phyloP scores from a whole-genome alignment of 139 green algal genomes.

The Chlorella vulgaris region DNA sequence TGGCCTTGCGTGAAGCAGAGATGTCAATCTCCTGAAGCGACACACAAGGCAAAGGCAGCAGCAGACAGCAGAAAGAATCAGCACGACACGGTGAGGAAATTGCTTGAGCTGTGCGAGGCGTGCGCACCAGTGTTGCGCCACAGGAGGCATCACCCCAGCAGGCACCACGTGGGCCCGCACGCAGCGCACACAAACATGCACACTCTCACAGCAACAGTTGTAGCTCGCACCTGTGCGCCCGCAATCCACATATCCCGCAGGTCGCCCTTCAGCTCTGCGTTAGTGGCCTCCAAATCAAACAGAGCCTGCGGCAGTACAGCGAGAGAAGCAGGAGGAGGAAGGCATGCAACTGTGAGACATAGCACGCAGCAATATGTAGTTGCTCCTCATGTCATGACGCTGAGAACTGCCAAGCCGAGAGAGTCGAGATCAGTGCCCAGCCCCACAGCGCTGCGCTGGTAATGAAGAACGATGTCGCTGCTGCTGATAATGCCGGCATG shows the following conservation, averaged over 20 bases:
- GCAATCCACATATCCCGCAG: constrained; percentile 99
- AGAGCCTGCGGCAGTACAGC: constrained; percentile 80
- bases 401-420: neutral
- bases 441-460: neutral
- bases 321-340: too few relatives aligned
- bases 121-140: too few relatives aligned
- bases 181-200: neutral
- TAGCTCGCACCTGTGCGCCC: constrained; percentile 59
- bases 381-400: neutral
- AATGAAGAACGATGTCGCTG: too few relatives aligned
- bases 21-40: constrained; percentile 85
- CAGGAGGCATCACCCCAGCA: too few relatives aligned
- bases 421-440: neutral
- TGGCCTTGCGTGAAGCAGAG: constrained; percentile 85
- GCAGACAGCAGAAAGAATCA: neutral
- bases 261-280: constrained; percentile 97
- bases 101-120: too few relatives aligned
- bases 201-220: neutral
- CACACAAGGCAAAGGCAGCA: neutral
- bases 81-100: too few relatives aligned
- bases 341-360: neutral
- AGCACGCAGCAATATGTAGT: neutral
- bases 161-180: neutral
- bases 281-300: constrained; percentile 99
- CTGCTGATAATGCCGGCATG: neutral